A percentile compares a stretch with the other conserved stretches of the same genome.
Conservation (phyloP, 2,329 filamentous ascomycete species). For the Penicillium sp. region DNA sequence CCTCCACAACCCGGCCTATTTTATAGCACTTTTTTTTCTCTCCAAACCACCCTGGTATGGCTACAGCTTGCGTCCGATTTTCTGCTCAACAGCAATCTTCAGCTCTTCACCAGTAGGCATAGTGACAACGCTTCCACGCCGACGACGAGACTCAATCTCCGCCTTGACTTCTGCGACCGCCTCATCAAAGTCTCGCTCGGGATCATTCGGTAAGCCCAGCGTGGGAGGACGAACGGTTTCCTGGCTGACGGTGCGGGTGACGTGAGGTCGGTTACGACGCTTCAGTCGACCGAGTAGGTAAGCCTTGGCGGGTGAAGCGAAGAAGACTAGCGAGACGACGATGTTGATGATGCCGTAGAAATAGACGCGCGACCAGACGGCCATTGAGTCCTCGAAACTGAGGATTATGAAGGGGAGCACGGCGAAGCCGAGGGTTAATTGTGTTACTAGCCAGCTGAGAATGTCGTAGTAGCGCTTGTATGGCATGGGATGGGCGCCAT, state of each 20-base stretch:
- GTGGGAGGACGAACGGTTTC: slow-evolving; percentile 68
- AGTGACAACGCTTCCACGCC: slow-evolving; percentile 48
- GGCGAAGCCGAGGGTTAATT: slow-evolving; percentile 80
- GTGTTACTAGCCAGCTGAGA: slow-evolving; percentile 74
- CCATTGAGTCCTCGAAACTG: slow-evolving; percentile 68
- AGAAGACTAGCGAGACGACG: slow-evolving; percentile 69
- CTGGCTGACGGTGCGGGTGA: slow-evolving; percentile 56
- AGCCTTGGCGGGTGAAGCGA: slow-evolving; percentile 75
- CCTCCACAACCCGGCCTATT: not conserved
- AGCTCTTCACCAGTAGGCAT: slow-evolving; percentile 56
- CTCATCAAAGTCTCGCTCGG: slow-evolving; percentile 74
- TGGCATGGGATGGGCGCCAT: slow-evolving; percentile 68
- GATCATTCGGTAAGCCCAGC: slow-evolving; percentile 79
- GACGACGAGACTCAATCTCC: slow-evolving; percentile 68
- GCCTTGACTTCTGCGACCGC: slow-evolving; percentile 73
- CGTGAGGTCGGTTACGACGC: slow-evolving; percentile 51
- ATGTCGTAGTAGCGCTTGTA: slow-evolving; percentile 87
- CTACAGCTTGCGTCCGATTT: slow-evolving; percentile 53
- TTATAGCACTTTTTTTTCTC: not conserved
- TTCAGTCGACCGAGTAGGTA: slow-evolving; percentile 63
- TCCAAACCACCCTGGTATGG: too few relatives aligned
- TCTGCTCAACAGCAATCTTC: slow-evolving; percentile 56
- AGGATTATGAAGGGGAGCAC: slow-evolving; percentile 86
- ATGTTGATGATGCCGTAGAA: slow-evolving; percentile 81
- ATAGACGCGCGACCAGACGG: slow-evolving; percentile 83